A percentile compares a stretch with the other conserved stretches of the same genome.
Evolutionary conservation across 345 rosid genomes (phyloP).

Genomic region (Arabis hirsuta): DNA sequence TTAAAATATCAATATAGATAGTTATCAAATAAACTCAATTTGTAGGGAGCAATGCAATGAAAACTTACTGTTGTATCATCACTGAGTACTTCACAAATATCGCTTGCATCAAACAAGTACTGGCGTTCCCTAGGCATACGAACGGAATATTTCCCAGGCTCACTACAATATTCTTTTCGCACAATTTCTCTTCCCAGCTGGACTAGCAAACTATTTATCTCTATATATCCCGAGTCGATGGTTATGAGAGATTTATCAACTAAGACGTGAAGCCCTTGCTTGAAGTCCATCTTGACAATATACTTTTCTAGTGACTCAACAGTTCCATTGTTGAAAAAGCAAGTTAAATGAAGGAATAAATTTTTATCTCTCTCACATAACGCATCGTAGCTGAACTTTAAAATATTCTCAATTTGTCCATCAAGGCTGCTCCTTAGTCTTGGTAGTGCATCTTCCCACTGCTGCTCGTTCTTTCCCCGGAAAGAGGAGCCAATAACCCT

Average conservation of each 20-base stretch:
- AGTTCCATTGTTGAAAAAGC: neutral
- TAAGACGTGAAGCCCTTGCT: neutral
- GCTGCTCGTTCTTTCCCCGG: neutral
- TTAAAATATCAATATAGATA: neutral
- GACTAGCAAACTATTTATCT: neutral
- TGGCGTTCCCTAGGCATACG: too few relatives aligned
- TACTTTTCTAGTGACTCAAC: neutral
- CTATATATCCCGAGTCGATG: neutral
- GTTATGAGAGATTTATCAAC: slow-evolving; percentile 15
- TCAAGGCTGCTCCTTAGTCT: neutral
- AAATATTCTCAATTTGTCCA: too few relatives aligned
- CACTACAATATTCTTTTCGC: too few relatives aligned
- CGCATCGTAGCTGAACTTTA: too few relatives aligned
- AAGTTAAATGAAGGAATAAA: too few relatives aligned
- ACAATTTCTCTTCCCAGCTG: slow-evolving; percentile 10
- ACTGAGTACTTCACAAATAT: too few relatives aligned
- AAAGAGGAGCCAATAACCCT: too few relatives aligned
- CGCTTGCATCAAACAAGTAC: too few relatives aligned
- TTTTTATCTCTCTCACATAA: too few relatives aligned
- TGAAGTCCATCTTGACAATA: neutral
- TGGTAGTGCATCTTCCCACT: neutral
- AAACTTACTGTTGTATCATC: too few relatives aligned
- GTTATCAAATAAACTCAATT: neutral
- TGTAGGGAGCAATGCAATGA: too few relatives aligned
- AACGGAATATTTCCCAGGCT: too few relatives aligned